These are phyloP conservation scores for Starmerella scarabaei DNA, from an alignment of 805 yeast genomes.

Conservation along the genomic window DNA sequence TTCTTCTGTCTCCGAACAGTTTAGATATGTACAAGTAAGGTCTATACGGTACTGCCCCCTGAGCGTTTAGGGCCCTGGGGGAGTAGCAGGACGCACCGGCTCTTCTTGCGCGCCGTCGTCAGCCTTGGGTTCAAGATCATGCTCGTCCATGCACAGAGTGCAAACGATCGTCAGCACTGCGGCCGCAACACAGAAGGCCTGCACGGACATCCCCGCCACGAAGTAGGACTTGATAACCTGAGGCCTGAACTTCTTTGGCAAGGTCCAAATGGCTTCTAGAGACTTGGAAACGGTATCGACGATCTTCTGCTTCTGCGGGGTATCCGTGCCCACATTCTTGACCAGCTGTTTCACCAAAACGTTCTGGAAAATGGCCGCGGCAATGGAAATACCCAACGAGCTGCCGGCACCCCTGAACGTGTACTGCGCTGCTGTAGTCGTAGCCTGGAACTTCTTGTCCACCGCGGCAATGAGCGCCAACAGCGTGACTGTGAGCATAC, in stretches of 20 bases:
- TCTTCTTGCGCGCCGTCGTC: background rate
- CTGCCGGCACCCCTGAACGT: conserved; percentile 79
- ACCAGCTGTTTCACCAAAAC: conserved; percentile 28
- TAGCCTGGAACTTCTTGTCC: conserved; percentile 56
- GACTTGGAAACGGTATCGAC: conserved; percentile 36
- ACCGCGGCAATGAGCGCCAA: conserved; percentile 69
- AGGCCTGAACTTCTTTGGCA: conserved; percentile 35
- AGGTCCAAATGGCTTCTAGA: conserved; percentile 37
- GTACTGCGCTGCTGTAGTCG: conserved; percentile 80
- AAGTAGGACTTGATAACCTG: conserved; percentile 36
- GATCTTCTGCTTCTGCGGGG: conserved; percentile 28
- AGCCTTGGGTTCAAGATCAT: conserved; percentile 22
- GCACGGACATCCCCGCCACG: conserved; percentile 39
- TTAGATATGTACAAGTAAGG: background rate
- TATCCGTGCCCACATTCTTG: conserved; percentile 23
- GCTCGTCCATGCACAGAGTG: conserved; percentile 42
- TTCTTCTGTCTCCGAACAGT: background rate
- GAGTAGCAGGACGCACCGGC: conserved; percentile 10
- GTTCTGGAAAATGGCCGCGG: conserved; percentile 53
- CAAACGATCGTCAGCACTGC: conserved; percentile 32
- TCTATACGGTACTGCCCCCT: no score
- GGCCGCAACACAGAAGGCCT: conserved; percentile 34
- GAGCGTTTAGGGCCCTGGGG: conserved; percentile 18
- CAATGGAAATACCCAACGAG: conserved; percentile 64
- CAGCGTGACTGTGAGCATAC: conserved; percentile 55